phyloP scores from a whole-genome alignment of 2,329 filamentous ascomycete genomes.

The Cercospora sp. region DNA sequence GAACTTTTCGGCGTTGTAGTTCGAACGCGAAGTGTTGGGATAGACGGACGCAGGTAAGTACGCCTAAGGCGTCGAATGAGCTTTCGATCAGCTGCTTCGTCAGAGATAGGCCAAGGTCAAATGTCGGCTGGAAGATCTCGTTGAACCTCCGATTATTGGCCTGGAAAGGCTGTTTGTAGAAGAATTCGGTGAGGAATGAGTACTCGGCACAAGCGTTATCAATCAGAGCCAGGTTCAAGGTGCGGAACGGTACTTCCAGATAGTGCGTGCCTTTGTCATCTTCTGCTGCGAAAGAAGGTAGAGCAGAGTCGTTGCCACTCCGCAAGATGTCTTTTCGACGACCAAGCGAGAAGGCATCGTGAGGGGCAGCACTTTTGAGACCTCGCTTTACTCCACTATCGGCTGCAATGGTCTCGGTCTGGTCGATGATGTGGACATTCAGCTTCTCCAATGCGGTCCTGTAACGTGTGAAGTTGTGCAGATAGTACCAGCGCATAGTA shows the following conservation, averaged over 20 bases:
- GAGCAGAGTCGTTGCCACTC: slow-evolving; percentile 68
- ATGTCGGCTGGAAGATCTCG: slow-evolving; percentile 86
- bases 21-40: slow-evolving; percentile 96
- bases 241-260: slow-evolving; percentile 84
- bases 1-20: slow-evolving; percentile 85
- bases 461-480: slow-evolving; percentile 87
- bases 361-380: slow-evolving; percentile 40
- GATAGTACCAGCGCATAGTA: slow-evolving; percentile 98
- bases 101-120: slow-evolving; percentile 75
- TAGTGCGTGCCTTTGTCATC: slow-evolving; percentile 85
- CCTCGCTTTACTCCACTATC: slow-evolving; percentile 57
- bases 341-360: slow-evolving; percentile 88
- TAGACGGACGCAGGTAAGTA: slow-evolving; percentile 86
- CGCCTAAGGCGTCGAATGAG: slow-evolving; percentile 79
- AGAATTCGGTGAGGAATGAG: slow-evolving; percentile 87
- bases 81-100: slow-evolving; percentile 75
- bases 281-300: slow-evolving; percentile 87
- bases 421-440: slow-evolving; percentile 78
- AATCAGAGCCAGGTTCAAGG: slow-evolving; percentile 89
- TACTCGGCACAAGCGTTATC: slow-evolving; percentile 96
- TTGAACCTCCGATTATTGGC: slow-evolving; percentile 79
- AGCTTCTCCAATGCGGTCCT: slow-evolving; percentile 79
- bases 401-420: slow-evolving; percentile 70
- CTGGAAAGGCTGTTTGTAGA: slow-evolving; percentile 74
- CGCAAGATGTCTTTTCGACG: slow-evolving; percentile 80